Evolutionary conservation across 306 rosid species (phyloP).

Genomic region (Fragaria nilgerrensis): DNA sequence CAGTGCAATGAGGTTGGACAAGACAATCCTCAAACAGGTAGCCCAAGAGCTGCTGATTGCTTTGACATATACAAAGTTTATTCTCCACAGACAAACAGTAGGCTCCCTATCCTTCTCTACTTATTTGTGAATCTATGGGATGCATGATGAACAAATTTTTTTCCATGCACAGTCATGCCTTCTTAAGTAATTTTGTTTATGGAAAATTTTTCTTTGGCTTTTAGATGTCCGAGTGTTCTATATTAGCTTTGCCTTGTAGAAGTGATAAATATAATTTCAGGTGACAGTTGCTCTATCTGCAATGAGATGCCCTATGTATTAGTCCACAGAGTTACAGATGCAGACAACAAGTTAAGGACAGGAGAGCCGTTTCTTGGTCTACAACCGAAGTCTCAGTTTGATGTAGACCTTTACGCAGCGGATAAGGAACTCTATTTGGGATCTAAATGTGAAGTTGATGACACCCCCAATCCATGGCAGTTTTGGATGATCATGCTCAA

Average conservation of each 20-base stretch:
- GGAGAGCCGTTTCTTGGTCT: slow-evolving; percentile 43
- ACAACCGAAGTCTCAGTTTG: slow-evolving; percentile 21
- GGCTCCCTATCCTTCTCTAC: background rate
- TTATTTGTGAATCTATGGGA: background rate
- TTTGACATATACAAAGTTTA: slow-evolving; percentile 30
- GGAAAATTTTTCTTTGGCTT: background rate
- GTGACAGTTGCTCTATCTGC: slow-evolving; percentile 33
- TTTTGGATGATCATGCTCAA: slow-evolving; percentile 72
- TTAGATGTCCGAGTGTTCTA: background rate
- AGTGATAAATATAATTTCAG: slow-evolving; percentile 13
- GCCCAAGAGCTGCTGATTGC: slow-evolving; percentile 66
- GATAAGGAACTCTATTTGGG: slow-evolving; percentile 51
- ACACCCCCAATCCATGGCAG: slow-evolving; percentile 51
- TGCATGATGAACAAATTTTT: background rate
- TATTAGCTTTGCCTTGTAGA: background rate
- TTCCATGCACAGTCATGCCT: background rate
- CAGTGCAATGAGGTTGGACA: slow-evolving; percentile 67
- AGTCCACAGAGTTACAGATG: slow-evolving; percentile 48
- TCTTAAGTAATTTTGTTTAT: background rate
- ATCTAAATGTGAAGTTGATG: slow-evolving; percentile 43
- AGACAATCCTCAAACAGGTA: slow-evolving; percentile 49
- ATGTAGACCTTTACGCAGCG: slow-evolving; percentile 32
- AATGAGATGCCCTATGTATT: slow-evolving; percentile 26
- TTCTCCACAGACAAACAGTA: slow-evolving; percentile 26
- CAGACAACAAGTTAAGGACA: slow-evolving; percentile 38